These are phyloP conservation scores for Glycyrrhiza uralensis DNA, from an alignment of 306 rosid genomes.

Conservation along the genomic window DNA sequence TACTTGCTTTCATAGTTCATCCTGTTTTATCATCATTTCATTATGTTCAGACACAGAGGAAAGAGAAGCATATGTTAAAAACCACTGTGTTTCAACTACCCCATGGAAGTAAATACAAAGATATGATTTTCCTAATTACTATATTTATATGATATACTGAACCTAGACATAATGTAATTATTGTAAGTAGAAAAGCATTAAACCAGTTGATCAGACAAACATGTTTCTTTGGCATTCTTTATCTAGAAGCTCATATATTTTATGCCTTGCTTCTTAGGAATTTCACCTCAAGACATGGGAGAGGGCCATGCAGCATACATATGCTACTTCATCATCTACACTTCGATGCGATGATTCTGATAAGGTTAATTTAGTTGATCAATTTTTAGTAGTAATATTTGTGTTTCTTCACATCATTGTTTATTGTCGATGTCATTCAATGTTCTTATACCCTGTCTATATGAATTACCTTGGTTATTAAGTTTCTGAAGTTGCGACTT, in stretches of 20 bases:
- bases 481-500: neutral
- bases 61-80: neutral
- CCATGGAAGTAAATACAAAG: neutral
- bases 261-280: slow-evolving; percentile 50
- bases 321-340: slow-evolving; percentile 55
- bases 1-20: neutral
- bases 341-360: slow-evolving; percentile 43
- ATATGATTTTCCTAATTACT: neutral
- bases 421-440: neutral
- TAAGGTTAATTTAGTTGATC: slow-evolving; percentile 38
- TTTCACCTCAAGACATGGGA: slow-evolving; percentile 81
- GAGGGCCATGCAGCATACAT: slow-evolving; percentile 79
- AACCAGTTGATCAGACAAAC: slow-evolving; percentile 2
- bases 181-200: neutral
- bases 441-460: neutral
- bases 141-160: neutral
- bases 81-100: neutral
- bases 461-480: neutral
- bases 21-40: neutral
- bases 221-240: neutral
- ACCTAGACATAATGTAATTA: neutral
- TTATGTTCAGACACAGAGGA: neutral
- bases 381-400: slow-evolving; percentile 5
- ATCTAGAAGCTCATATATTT: slow-evolving; percentile 24
- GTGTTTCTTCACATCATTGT: slow-evolving; percentile 19